Evolutionary conservation across 345 rosid genomes (phyloP).

Genomic region (Sapria himalayana): DNA sequence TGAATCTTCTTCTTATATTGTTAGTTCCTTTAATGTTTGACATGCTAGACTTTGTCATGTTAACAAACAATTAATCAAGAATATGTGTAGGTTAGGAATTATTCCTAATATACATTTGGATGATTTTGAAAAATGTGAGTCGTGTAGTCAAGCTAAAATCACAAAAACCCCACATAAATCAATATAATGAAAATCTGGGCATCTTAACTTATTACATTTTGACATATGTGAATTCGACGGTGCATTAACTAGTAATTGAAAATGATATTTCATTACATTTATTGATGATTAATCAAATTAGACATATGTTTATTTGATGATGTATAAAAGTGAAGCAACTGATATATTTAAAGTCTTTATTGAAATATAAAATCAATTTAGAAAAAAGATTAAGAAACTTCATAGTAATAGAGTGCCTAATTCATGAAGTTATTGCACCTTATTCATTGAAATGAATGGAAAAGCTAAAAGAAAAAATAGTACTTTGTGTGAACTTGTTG

Average conservation of each 20-base stretch:
- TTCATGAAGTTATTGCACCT: not conserved
- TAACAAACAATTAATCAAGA: not conserved
- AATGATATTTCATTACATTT: not conserved
- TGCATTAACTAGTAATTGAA: not conserved
- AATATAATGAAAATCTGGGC: not conserved
- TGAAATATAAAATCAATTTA: not conserved
- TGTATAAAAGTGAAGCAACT: not conserved
- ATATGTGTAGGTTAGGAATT: not conserved
- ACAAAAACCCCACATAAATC: not conserved
- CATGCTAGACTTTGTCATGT: slow-evolving; percentile 4
- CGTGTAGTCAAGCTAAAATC: not conserved
- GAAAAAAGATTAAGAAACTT: not conserved
- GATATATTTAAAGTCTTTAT: not conserved
- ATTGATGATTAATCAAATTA: not conserved
- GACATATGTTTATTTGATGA: not conserved
- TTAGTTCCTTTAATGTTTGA: not conserved
- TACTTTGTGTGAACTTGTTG: not conserved
- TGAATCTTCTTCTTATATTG: not conserved
- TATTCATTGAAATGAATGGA: not conserved
- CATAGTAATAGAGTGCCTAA: not conserved
- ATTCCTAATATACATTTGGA: not conserved
- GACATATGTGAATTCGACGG: not conserved
- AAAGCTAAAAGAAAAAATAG: not conserved
- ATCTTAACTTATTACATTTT: not conserved
- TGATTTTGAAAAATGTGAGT: not conserved